Percentiles rank a stretch among this genome's conserved stretches.
These are phyloP conservation scores for Cytospora chrysosperma DNA, from an alignment of 2,329 filamentous ascomycete genomes.

Conservation along the genomic window DNA sequence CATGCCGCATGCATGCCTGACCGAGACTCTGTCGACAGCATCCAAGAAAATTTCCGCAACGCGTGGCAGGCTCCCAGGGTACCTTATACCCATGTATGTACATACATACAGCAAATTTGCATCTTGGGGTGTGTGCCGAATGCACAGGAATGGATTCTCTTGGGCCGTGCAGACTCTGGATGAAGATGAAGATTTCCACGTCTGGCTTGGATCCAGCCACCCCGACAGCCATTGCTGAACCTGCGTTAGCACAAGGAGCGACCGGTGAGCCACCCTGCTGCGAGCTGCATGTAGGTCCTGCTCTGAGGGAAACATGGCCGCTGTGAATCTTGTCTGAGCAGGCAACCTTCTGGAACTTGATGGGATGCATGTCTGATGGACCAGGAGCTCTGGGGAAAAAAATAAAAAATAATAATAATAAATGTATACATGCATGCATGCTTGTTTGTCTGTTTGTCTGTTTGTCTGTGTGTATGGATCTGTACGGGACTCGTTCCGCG, in stretches of 20 bases:
- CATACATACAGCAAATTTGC: no score
- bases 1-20: neutral
- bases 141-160: neutral
- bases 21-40: no score
- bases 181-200: neutral
- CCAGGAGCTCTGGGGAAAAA: neutral
- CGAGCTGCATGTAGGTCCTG: neutral
- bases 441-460: no score
- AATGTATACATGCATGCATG: no score
- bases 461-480: neutral
- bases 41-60: neutral
- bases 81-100: neutral
- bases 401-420: no score
- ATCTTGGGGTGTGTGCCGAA: neutral
- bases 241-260: constrained; percentile 3
- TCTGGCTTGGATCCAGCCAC: neutral
- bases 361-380: neutral
- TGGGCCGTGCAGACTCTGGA: neutral
- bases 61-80: neutral
- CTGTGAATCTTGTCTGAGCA: neutral
- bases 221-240: neutral
- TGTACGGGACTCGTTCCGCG: neutral
- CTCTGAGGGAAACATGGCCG: neutral
- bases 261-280: neutral
- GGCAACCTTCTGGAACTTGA: neutral